phyloP scores from a whole-genome alignment of 1,139 yeast species.

The Scheffersomyces stambukii region DNA sequence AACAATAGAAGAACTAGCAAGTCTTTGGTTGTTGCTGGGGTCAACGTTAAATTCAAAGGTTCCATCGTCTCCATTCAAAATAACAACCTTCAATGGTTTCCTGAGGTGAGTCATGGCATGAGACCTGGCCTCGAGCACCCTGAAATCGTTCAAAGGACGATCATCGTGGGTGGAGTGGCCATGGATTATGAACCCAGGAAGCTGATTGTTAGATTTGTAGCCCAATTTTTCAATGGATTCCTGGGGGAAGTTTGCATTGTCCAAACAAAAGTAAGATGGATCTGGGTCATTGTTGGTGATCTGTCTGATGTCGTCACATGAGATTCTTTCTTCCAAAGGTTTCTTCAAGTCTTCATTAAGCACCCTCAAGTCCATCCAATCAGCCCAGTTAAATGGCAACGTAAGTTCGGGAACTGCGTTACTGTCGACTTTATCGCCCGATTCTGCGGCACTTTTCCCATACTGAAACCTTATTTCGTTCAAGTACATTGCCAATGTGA shows the following conservation, averaged over 20 bases:
- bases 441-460: background rate
- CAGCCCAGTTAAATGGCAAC: slow-evolving; percentile 33
- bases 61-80: slow-evolving; percentile 22
- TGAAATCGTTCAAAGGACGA: slow-evolving; percentile 22
- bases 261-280: slow-evolving; percentile 18
- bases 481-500: slow-evolving; percentile 42
- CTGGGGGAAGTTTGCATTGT: slow-evolving; percentile 15
- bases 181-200: slow-evolving; percentile 26
- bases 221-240: slow-evolving; percentile 21
- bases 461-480: slow-evolving; percentile 20
- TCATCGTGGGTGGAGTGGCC: slow-evolving; percentile 25
- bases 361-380: slow-evolving; percentile 20
- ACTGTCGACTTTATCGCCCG: slow-evolving; percentile 6
- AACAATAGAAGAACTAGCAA: slow-evolving; percentile 20
- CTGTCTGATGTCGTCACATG: slow-evolving; percentile 18
- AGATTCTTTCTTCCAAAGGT: slow-evolving; percentile 16
- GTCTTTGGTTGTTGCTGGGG: slow-evolving; percentile 14
- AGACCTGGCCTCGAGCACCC: slow-evolving; percentile 26
- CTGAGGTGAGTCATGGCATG: slow-evolving; percentile 27
- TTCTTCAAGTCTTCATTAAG: slow-evolving; percentile 37
- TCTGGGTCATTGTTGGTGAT: slow-evolving; percentile 18
- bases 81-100: slow-evolving; percentile 27
- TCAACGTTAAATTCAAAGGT: slow-evolving; percentile 31
- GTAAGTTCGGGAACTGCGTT: slow-evolving; percentile 10
- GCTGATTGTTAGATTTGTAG: slow-evolving; percentile 16